phyloP scores from a whole-genome alignment of 495 filamentous ascomycete genomes.

The Parathielavia hyrcaniae region DNA sequence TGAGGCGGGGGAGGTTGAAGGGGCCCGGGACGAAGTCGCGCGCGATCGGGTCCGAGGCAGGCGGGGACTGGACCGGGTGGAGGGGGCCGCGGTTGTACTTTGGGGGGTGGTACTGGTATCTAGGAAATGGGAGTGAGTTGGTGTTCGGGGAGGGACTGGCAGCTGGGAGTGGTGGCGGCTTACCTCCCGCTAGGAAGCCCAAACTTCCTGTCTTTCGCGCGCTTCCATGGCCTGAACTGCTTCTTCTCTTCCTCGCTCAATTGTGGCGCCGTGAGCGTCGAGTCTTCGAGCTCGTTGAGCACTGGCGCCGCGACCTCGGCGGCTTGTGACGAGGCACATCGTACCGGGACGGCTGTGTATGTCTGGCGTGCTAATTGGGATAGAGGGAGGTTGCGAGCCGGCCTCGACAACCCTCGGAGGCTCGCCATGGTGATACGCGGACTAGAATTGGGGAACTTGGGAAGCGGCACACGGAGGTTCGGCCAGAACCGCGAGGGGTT shows the following conservation, averaged over 20 bases:
- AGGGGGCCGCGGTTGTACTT: slow-evolving; percentile 90
- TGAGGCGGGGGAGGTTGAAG: slow-evolving; percentile 78
- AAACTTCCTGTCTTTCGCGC: slow-evolving; percentile 38
- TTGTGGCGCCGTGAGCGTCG: slow-evolving; percentile 32
- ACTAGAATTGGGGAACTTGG: not conserved
- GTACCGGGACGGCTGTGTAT: slow-evolving; percentile 24
- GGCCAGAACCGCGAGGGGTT: slow-evolving; percentile 10
- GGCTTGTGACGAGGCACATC: slow-evolving; percentile 38
- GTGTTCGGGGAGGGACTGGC: not conserved
- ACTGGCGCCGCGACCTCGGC: slow-evolving; percentile 16
- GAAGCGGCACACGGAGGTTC: slow-evolving; percentile 18
- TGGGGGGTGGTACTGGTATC: slow-evolving; percentile 88
- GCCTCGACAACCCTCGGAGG: slow-evolving; percentile 31
- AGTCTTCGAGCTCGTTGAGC: slow-evolving; percentile 38
- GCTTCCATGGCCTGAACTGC: slow-evolving; percentile 38
- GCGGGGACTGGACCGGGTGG: slow-evolving; percentile 82
- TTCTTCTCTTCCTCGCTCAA: slow-evolving; percentile 32
- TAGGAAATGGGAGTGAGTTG: slow-evolving; percentile 27
- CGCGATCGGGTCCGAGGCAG: slow-evolving; percentile 75
- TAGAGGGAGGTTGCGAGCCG: slow-evolving; percentile 27
- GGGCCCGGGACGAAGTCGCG: slow-evolving; percentile 88
- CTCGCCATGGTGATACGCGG: slow-evolving; percentile 27
- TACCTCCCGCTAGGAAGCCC: slow-evolving; percentile 39
- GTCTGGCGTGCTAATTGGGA: slow-evolving; percentile 24
- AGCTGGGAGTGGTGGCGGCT: not conserved